A percentile compares a stretch with the other conserved stretches of the same genome.
Conservation (phyloP, 257 asterid species). For the Rhazya stricta region DNA sequence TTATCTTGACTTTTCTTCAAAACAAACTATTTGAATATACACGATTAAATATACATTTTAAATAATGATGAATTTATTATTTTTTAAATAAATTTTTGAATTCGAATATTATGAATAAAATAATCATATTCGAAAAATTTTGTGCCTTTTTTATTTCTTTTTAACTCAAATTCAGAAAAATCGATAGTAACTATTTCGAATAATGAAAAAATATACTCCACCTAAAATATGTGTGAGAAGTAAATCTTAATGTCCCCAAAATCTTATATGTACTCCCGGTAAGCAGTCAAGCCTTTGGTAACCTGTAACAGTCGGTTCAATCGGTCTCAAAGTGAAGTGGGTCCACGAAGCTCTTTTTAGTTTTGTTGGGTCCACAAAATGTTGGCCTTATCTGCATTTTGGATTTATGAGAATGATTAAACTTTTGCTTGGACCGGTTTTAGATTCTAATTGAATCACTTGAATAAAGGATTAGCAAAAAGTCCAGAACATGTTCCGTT, state of each 20-base stretch:
- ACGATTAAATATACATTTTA: too few relatives aligned
- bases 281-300: constrained; percentile 63
- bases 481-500: too few relatives aligned
- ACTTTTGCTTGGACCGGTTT: constrained; percentile 32
- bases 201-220: too few relatives aligned
- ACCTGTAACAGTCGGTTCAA: constrained; percentile 74
- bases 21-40: too few relatives aligned
- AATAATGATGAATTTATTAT: too few relatives aligned
- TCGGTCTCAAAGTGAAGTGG: constrained; percentile 24
- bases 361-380: constrained; percentile 38
- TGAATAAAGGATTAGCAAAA: not conserved
- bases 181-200: too few relatives aligned
- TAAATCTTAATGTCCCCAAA: constrained; percentile 39
- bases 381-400: constrained; percentile 35
- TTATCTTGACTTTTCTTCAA: too few relatives aligned
- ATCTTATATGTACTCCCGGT: constrained; percentile 41
- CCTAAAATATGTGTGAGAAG: not conserved
- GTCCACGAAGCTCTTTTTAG: constrained; percentile 7
- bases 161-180: too few relatives aligned
- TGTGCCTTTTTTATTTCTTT: too few relatives aligned
- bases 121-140: too few relatives aligned
- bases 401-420: constrained; percentile 37
- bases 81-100: too few relatives aligned
- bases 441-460: not conserved
- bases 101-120: too few relatives aligned